phyloP scores from a whole-genome alignment of 1,139 yeast genomes.

The Kazachstania sp. region DNA sequence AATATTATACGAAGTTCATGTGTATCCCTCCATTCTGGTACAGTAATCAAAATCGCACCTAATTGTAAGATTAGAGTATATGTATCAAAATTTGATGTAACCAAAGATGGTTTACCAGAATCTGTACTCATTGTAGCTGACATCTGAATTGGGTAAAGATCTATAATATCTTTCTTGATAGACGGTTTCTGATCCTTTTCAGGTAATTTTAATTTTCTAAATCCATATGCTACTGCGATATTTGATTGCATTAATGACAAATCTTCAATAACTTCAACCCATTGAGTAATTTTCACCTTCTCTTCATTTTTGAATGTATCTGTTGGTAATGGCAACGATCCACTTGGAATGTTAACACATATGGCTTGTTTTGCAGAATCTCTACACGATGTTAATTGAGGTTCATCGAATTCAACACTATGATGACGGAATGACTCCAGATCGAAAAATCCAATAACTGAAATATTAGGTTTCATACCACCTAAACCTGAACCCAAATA shows the following conservation, averaged over 20 bases:
- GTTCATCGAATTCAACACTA: neutral
- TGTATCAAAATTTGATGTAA: conserved; percentile 88
- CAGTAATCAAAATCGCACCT: conserved; percentile 87
- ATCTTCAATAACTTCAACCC: conserved; percentile 92
- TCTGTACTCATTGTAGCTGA: conserved; percentile 70
- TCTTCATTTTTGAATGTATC: conserved; percentile 68
- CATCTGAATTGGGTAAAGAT: conserved; percentile 94
- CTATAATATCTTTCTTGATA: conserved; percentile 50
- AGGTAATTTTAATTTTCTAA: conserved; percentile 54
- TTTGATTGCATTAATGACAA: conserved; percentile 86
- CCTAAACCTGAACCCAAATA: conserved; percentile 90
- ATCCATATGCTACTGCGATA: conserved; percentile 89
- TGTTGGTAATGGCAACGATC: conserved; percentile 53
- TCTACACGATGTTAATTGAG: conserved; percentile 6
- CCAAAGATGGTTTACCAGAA: conserved; percentile 41
- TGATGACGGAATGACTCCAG: conserved; percentile 11
- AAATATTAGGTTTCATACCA: conserved; percentile 94
- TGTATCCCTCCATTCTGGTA: conserved; percentile 80
- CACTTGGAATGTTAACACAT: conserved; percentile 14
- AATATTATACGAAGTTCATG: conserved; percentile 73
- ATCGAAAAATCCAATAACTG: conserved; percentile 82
- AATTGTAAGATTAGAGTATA: conserved; percentile 85
- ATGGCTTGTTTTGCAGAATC: conserved; percentile 8
- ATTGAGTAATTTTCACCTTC: conserved; percentile 62
- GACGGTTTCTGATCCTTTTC: conserved; percentile 21